These are phyloP conservation scores for Trichaptum fuscoviolaceum DNA, from an alignment of 768 basidiomycete genomes.

Conservation along the genomic window DNA sequence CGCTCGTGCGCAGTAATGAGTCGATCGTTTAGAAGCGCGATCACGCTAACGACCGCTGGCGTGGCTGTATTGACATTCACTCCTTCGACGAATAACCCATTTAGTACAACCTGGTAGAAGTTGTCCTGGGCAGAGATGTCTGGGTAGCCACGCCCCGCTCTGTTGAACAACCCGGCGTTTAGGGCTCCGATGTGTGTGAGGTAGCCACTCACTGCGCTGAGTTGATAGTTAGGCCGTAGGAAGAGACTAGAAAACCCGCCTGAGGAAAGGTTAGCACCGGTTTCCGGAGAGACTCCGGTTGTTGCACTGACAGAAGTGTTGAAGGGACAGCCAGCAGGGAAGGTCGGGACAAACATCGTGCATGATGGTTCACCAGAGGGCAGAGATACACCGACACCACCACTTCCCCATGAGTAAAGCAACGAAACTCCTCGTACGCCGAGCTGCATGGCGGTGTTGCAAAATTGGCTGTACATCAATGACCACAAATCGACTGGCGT, in stretches of 20 bases:
- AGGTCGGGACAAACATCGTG: conserved; percentile 16
- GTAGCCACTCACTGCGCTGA: conserved; percentile 9
- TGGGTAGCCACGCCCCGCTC: conserved; percentile 25
- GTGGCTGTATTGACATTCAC: conserved; percentile 37
- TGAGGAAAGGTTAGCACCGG: conserved; percentile 55
- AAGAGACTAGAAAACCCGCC: conserved; percentile 57
- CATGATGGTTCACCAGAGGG: conserved; percentile 28
- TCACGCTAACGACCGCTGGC: conserved; percentile 26
- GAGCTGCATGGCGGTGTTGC: conserved; percentile 15
- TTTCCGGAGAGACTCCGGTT: conserved; percentile 46
- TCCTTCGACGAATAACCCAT: conserved; percentile 35
- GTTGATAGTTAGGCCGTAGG: conserved; percentile 13
- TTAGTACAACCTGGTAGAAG: conserved; percentile 54
- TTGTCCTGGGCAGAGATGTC: conserved; percentile 40
- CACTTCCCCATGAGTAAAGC: conserved; percentile 61
- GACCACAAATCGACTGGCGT: too few species aligned
- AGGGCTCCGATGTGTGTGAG: conserved; percentile 9
- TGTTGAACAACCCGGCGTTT: conserved; percentile 15
- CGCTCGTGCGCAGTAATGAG: conserved; percentile 11
- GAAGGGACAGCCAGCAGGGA: conserved; percentile 21
- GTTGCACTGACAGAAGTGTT: conserved; percentile 63
- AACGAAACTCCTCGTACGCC: conserved; percentile 46
- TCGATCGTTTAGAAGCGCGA: conserved; percentile 16
- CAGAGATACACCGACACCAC: conserved; percentile 54
- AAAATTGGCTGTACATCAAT: conserved; percentile 14